phyloP scores from a whole-genome alignment of 805 yeast species.

The Yarrowia porcina region DNA sequence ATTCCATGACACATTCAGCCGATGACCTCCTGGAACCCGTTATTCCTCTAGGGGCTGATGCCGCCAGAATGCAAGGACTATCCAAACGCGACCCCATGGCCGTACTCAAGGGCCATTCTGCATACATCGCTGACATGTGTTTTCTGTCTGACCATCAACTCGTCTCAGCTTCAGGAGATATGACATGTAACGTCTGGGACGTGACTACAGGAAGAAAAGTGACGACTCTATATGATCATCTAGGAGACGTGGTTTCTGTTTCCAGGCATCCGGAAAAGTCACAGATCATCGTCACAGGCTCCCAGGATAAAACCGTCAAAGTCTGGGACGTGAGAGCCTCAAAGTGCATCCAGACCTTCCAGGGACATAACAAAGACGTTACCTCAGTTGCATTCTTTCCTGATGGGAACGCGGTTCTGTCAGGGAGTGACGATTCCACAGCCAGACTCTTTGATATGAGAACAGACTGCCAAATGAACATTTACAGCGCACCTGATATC shows the following conservation, averaged over 20 bases:
- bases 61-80: background rate
- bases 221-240: constrained; percentile 40
- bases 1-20: background rate
- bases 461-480: constrained; percentile 64
- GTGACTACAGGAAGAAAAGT: constrained; percentile 53
- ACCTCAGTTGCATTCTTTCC: constrained; percentile 62
- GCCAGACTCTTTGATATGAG: constrained; percentile 71
- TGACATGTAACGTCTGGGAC: constrained; percentile 80
- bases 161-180: constrained; percentile 77
- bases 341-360: constrained; percentile 40
- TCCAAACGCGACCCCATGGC: constrained; percentile 44
- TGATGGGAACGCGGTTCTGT: constrained; percentile 63
- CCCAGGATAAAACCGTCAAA: constrained; percentile 64
- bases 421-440: constrained; percentile 78
- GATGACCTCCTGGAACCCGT: background rate
- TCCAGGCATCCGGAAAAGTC: constrained; percentile 61
- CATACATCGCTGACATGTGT: constrained; percentile 72
- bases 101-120: constrained; percentile 73
- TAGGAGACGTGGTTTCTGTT: constrained; percentile 51
- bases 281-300: constrained; percentile 64
- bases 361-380: constrained; percentile 61
- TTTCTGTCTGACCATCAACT: constrained; percentile 58
- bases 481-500: constrained; percentile 44
- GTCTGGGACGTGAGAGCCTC: constrained; percentile 74
- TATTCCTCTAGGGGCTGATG: background rate